phyloP scores from a whole-genome alignment of 192 early-diverging fungal species.

The Linnemannia hyalina region DNA sequence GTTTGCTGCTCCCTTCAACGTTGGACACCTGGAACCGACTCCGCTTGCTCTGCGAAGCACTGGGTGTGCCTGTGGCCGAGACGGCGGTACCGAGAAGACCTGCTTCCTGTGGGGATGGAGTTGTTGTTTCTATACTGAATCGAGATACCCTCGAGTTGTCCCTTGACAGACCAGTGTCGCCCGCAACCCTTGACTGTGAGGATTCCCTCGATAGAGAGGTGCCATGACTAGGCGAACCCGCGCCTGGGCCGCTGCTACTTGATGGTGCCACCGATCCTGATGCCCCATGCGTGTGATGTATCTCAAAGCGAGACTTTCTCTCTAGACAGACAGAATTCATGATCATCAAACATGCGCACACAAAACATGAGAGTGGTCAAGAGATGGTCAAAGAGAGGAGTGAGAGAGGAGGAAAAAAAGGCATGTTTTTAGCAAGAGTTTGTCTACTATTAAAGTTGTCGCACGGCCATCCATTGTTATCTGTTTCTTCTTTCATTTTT shows the following conservation, averaged over 20 bases:
- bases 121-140: constrained; percentile 36
- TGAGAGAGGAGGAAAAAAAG: background rate
- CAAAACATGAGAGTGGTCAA: constrained; percentile 7
- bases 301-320: constrained; percentile 56
- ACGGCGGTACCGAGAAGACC: background rate
- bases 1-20: constrained; percentile 24
- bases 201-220: constrained; percentile 31
- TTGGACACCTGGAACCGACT: constrained; percentile 42
- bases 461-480: background rate
- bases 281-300: constrained; percentile 22
- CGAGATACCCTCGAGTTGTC: constrained; percentile 36
- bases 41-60: constrained; percentile 14
- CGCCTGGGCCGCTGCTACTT: background rate
- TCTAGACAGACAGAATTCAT: constrained; percentile 20
- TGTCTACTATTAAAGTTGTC: constrained; percentile 1
- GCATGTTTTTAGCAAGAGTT: constrained; percentile 6
- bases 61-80: constrained; percentile 4
- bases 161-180: constrained; percentile 24
- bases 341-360: background rate
- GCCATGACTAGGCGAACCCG: constrained; percentile 22
- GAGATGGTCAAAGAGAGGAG: background rate
- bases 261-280: constrained; percentile 8
- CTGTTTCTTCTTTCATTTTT: background rate
- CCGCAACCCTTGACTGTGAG: constrained; percentile 24
- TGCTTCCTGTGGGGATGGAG: background rate